Base-by-base conservation (phyloP, 805 yeast species). In the Metschnikowia koreensis region DNA sequence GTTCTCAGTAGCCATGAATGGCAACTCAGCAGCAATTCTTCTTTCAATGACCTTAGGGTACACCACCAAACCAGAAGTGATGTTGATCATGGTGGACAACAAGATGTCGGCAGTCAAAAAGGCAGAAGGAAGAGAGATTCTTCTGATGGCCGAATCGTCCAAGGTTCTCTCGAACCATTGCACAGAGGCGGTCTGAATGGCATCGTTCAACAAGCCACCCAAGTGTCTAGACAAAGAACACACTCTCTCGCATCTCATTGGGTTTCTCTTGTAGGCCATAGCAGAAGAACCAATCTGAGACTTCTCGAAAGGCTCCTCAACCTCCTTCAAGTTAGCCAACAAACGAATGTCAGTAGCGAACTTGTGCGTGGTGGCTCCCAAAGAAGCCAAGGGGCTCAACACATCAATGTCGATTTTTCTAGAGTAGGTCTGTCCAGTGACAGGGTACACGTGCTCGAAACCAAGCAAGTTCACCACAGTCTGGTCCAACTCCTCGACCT, bases 111-210 rank as follows among this genome's bases (percentile, higher is more conserved):
- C 94, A 50, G 98, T 91, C 70, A 94, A 79, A 76, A 94, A 94
- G 3, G 98, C 98, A 47, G 96, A 89, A 45, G 99, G 99, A 58
- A 94, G 77, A 26, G 97, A 87, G 64, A 94, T 94, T 79, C 99
- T 86, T 77, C 99, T 87, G 66, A 93, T 93, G 48, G 99, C 99
- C 52, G 96, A 87, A 73, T 94, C 99, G 73, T 94, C 99, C 66
- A 94, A 81, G 36, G 99, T 94, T 78, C 99, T 89, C 79, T 94
- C 99, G 69, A 94, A 94, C 99, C 99, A 94, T 77, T 94, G 99
- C 47, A 94, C 98, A 36, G 97, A 87, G 7, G 98, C 96, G 46
- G 99, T 94, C 74, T 90, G 94, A 62, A 93, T 88, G 48, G 97
- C 96, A 72, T 94, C 98, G 66, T 80, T 90, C 75, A 87, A 88